Percentiles rank a stretch among this genome's conserved stretches.
phyloP scores from a whole-genome alignment of 116 monocot genomes.

The Phalaenopsis hybrid region DNA sequence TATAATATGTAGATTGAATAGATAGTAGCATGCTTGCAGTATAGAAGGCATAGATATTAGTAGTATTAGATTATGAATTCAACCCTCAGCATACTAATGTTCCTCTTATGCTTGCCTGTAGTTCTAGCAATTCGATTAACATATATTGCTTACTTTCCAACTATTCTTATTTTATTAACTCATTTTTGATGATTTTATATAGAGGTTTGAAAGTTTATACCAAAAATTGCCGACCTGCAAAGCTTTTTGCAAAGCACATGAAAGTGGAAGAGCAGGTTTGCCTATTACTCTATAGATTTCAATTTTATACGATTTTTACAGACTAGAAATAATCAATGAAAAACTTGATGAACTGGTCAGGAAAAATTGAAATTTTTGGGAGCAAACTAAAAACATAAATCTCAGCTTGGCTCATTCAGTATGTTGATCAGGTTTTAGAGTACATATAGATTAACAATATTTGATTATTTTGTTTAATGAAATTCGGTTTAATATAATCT shows the following conservation, averaged over 20 bases:
- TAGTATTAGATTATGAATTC: too few relatives aligned
- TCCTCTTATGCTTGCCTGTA: not conserved
- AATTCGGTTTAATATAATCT: not conserved
- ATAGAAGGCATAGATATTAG: too few relatives aligned
- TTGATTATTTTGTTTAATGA: not conserved
- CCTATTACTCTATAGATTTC: not conserved
- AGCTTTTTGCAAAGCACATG: conserved; percentile 92
- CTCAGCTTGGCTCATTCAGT: not conserved
- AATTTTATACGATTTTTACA: not conserved
- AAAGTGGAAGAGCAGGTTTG: conserved; percentile 92
- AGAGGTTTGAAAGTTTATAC: conserved; percentile 79
- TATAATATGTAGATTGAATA: too few relatives aligned
- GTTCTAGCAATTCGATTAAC: not conserved
- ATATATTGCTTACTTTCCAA: not conserved
- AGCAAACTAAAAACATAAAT: not conserved
- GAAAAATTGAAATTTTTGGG: not conserved
- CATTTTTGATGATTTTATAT: not conserved
- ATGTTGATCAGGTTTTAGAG: not conserved
- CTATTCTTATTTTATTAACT: not conserved
- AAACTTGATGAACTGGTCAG: not conserved
- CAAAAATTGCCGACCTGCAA: conserved; percentile 66
- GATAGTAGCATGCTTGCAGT: too few relatives aligned
- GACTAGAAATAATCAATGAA: not conserved
- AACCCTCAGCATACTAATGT: not conserved
- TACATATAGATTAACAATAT: not conserved